A percentile compares a stretch with the other conserved stretches of the same genome.
phyloP scores from a whole-genome alignment of 2,329 filamentous ascomycete species.

The Aspergillus fumigatiaffinis region DNA sequence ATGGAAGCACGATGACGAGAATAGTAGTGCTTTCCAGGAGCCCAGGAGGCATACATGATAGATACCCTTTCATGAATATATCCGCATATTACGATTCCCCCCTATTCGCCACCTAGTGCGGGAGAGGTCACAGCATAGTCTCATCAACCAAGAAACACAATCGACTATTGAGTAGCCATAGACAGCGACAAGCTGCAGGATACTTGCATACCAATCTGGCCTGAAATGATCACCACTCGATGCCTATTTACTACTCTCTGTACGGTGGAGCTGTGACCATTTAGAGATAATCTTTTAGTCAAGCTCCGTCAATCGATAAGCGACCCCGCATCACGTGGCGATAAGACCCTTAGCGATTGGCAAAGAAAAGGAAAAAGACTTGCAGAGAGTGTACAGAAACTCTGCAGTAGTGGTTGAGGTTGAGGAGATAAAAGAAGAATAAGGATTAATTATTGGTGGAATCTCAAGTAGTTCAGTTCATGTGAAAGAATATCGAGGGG shows the following conservation, averaged over 20 bases:
- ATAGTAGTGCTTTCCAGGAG: neutral
- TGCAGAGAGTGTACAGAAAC: neutral
- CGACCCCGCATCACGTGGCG: constrained; percentile 20
- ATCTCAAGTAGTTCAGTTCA: neutral
- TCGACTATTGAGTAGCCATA: neutral
- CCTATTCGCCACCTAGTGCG: neutral
- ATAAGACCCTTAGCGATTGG: constrained; percentile 10
- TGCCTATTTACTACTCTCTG: neutral
- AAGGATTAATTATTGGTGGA: no score
- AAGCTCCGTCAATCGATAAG: constrained; percentile 9
- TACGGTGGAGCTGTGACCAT: neutral
- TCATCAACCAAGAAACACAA: neutral
- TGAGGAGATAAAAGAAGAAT: no score
- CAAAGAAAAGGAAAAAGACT: neutral
- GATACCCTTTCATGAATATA: constrained; percentile 12
- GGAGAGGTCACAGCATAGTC: no score
- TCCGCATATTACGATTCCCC: constrained; percentile 1
- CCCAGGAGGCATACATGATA: neutral
- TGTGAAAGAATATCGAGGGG: neutral
- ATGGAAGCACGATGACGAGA: constrained; percentile 11
- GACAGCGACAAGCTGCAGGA: neutral
- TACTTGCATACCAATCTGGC: neutral
- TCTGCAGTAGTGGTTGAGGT: no score
- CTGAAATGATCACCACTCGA: neutral
- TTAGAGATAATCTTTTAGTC: neutral